Percentiles rank a stretch among this genome's conserved stretches.
Evolutionary conservation across 495 filamentous ascomycete species (phyloP).

Genomic region (Annulohypoxylon bovei): DNA sequence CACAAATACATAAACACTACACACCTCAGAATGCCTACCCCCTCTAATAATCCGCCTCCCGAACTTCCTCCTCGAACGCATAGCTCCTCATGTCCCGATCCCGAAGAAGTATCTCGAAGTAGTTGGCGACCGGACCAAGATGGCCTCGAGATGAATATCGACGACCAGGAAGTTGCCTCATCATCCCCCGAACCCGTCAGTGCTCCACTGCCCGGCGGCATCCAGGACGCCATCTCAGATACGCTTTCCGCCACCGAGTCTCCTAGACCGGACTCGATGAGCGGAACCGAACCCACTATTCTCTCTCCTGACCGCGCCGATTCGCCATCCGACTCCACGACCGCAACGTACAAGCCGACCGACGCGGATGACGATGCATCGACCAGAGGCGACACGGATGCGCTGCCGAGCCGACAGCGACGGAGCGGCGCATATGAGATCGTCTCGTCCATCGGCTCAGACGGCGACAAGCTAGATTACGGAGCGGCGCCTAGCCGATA

Average conservation of each 20-base stretch:
- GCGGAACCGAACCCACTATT: conserved; percentile 34
- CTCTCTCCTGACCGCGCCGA: conserved; percentile 34
- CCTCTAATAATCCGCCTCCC: conserved; percentile 55
- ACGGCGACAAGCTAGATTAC: conserved; percentile 39
- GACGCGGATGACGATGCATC: conserved; percentile 49
- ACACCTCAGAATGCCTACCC: conserved; percentile 61
- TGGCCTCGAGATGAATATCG: conserved; percentile 41
- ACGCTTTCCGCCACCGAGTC: conserved; percentile 53
- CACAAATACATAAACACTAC: not conserved
- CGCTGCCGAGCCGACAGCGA: conserved; percentile 15
- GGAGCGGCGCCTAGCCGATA: conserved; percentile 29
- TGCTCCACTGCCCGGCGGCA: conserved; percentile 16
- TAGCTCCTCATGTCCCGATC: conserved; percentile 59
- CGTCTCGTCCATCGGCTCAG: conserved; percentile 36
- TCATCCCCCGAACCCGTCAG: conserved; percentile 37
- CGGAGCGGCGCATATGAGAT: conserved; percentile 30
- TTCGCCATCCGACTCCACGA: conserved; percentile 29
- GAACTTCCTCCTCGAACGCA: conserved; percentile 51
- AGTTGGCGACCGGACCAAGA: conserved; percentile 44
- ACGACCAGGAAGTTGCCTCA: conserved; percentile 34
- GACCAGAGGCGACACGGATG: conserved; percentile 19
- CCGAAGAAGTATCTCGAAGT: conserved; percentile 43
- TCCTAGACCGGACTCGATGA: conserved; percentile 46
- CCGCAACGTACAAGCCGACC: conserved; percentile 45
- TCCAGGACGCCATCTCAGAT: conserved; percentile 14